phyloP scores from a whole-genome alignment of 1,284 basidiomycete genomes.

The Peniophora sp. region DNA sequence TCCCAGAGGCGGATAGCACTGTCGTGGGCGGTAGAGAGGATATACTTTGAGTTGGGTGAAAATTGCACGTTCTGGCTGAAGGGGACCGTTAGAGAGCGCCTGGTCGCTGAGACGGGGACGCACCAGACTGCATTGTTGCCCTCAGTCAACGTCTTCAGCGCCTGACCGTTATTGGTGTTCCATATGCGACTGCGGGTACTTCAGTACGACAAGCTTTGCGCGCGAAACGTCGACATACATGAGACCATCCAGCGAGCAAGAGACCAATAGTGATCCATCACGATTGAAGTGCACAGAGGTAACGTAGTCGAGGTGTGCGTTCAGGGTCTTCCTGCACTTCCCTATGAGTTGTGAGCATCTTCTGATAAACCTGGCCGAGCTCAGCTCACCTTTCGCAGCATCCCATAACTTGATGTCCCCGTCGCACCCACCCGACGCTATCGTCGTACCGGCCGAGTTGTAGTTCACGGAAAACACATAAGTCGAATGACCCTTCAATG shows the following conservation, averaged over 20 bases:
- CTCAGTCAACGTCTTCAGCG: constrained; percentile 93
- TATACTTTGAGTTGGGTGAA: constrained; percentile 90
- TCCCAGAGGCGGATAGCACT: constrained; percentile 92
- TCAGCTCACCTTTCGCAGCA: constrained; percentile 55
- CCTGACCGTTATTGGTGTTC: constrained; percentile 90
- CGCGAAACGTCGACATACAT: constrained; percentile 52
- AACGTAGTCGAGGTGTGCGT: constrained; percentile 93
- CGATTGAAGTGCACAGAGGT: constrained; percentile 91
- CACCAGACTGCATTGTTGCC: constrained; percentile 84
- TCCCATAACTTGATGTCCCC: constrained; percentile 94
- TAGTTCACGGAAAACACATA: constrained; percentile 91
- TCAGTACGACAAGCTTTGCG: not conserved
- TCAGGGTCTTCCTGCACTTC: constrained; percentile 73
- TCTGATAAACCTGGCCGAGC: not conserved
- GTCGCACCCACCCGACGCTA: constrained; percentile 90
- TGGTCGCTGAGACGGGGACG: constrained; percentile 13
- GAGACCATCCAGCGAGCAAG: constrained; percentile 85
- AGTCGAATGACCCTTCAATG: constrained; percentile 76
- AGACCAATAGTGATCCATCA: constrained; percentile 88
- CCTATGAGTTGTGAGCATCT: constrained; percentile 33
- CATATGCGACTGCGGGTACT: constrained; percentile 72
- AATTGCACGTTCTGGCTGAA: constrained; percentile 80
- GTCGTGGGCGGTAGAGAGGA: constrained; percentile 88
- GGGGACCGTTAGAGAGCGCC: constrained; percentile 4
- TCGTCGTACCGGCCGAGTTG: constrained; percentile 77